Base-by-base conservation (phyloP, 169 alveolate species). In the Toxoplasma gondii region DNA sequence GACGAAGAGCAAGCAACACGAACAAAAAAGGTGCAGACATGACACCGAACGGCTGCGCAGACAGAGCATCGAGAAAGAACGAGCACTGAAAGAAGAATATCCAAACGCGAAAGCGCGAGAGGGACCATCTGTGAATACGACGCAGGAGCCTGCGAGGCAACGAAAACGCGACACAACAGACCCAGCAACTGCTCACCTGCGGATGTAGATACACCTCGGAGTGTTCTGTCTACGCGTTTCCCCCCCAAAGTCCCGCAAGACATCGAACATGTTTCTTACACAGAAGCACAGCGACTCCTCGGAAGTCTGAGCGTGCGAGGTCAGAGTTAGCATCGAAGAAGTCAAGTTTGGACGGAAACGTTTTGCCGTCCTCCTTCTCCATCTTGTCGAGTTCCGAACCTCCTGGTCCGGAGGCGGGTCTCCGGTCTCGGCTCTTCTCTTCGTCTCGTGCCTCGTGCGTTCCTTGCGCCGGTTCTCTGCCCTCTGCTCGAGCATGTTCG, bases 291-390 rank as follows among this genome's bases (percentile, higher is more conserved):
- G 94, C 91, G 41, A 92, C 34, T 22, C 94, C 94, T 45, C 94
- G 58, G 84, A 39, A 92, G 16, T 58, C 91, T 4, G 94, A 92
- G 31, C 45, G 39, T 4, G 94, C 83, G 38, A 92, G 39, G 19
- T 92, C 94, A 0, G 91, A 81, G n/a, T 92, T 41, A 10, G 94
- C 91, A 41, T 92, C 94, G 44, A 92, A 82, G 70, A 81, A 92
- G 36, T 92, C 94, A 27, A 92, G 91, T 54, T 82, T 92, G 19
- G 94, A 92, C 38, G 94, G 94, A 45, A 38, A 64, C 49, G 86
- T 78, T 10, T 19, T 38, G 12, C 45, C 43, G 27, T 78, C 86
- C 22, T 78, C 86, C 9, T 78, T 78, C 44, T 78, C 86, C 45
- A 16, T n/a, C 49, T 78, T 78, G 45, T 78, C 86, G 1, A 1